Evolutionary conservation across 2,329 filamentous ascomycete species (phyloP).

Genomic region (Juglanconis sp.): DNA sequence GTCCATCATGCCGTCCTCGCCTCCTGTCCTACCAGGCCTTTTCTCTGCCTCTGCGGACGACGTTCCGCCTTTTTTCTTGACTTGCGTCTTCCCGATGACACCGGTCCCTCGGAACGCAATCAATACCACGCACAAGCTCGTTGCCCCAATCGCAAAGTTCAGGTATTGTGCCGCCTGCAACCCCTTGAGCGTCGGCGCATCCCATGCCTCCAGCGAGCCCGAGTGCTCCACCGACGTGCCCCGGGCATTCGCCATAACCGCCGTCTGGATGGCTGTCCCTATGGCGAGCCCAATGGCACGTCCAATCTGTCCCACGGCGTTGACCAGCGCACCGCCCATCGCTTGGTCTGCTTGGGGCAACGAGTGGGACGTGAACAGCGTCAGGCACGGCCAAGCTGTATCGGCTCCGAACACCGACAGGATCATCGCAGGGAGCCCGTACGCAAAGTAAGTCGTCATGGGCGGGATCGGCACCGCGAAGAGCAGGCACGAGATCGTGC

Average conservation of each 20-base stretch:
- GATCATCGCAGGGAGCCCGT: conserved; percentile 63
- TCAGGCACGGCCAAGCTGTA: conserved; percentile 62
- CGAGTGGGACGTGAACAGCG: conserved; percentile 62
- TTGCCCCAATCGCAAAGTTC: conserved; percentile 46
- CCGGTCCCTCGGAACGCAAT: conserved; percentile 50
- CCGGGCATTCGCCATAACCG: conserved; percentile 51
- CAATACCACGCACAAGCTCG: conserved; percentile 41
- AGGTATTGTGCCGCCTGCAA: conserved; percentile 51
- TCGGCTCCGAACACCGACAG: conserved; percentile 65
- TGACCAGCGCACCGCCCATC: conserved; percentile 65
- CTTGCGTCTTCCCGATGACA: conserved; percentile 44
- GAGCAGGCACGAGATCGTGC: conserved; percentile 55
- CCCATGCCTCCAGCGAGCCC: conserved; percentile 40
- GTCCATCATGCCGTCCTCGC: not conserved
- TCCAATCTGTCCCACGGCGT: conserved; percentile 63
- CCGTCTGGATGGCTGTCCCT: conserved; percentile 62
- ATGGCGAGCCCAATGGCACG: conserved; percentile 64
- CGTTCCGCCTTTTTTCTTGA: not conserved
- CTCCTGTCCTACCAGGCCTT: not conserved
- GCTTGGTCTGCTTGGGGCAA: conserved; percentile 64
- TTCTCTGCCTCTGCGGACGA: not conserved
- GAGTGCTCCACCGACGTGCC: conserved; percentile 41
- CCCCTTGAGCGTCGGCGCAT: conserved; percentile 44
- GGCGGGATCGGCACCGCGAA: conserved; percentile 62
- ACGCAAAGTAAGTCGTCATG: conserved; percentile 63